Percentiles rank a stretch among this genome's conserved stretches.
These are phyloP conservation scores for Solanum lycopersicoides DNA, from an alignment of 257 asterid species.

Conservation along the genomic window DNA sequence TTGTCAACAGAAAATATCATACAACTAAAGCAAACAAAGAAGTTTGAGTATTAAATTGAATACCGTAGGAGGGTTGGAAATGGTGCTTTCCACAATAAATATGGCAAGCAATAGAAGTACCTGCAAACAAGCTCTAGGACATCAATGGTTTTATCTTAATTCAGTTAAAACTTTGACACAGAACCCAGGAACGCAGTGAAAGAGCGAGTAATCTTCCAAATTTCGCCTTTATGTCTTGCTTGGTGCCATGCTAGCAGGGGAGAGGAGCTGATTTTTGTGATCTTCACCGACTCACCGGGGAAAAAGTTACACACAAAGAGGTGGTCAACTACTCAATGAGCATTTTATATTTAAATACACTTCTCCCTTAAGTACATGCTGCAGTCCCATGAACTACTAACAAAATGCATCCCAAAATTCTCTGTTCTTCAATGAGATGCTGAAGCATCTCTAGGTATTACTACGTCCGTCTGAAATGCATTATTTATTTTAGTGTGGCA, in stretches of 20 bases:
- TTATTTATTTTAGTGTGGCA: not conserved
- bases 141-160: not conserved
- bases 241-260: not conserved
- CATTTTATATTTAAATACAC: not conserved
- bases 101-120: slow-evolving; percentile 84
- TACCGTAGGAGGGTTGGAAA: slow-evolving; percentile 70
- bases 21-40: not conserved
- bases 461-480: not conserved
- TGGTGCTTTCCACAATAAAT: slow-evolving; percentile 77
- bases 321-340: not conserved
- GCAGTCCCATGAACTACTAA: not conserved
- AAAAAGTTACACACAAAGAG: not conserved
- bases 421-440: not conserved
- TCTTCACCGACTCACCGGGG: not conserved
- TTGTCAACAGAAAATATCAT: not conserved
- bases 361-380: not conserved
- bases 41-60: not conserved
- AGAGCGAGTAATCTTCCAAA: not conserved
- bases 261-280: not conserved
- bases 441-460: not conserved
- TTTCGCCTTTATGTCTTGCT: not conserved
- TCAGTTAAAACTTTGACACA: not conserved
- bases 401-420: not conserved
- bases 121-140: slow-evolving; percentile 27
- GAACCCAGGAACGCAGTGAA: not conserved